Base-by-base conservation (phyloP, 1,139 yeast genomes). In the Yamadazyma jaroonii region DNA sequence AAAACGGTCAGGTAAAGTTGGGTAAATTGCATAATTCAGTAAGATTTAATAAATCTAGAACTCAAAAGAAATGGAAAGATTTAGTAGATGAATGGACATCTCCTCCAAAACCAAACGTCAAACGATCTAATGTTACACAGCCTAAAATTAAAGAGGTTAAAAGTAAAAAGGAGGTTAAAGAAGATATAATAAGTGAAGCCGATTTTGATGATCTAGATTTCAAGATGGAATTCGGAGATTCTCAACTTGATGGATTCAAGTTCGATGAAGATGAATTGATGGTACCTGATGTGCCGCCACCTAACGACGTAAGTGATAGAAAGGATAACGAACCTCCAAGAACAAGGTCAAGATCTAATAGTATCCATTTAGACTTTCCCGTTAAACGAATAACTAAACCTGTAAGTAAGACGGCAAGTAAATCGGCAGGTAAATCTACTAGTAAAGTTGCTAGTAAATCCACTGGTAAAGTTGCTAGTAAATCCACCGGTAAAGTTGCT, bases 21-120 rank as follows among this genome's bases (percentile, higher is more conserved):
- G 36, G 57, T 37, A 54, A 55, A 31, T 52, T 69, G 39, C 52
- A 52, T 31, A 57, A 54, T 39, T 64, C 72, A 9, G 59, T 67
- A 15, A 47, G 72, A 29, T 62, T 67, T 32, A 66, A 61, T 48
- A 67, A 64, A 44, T 58, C 71, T 22, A 43, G 74, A 37, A 67
- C 67, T 42, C 59, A 53, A 4, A 50, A 41, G 4, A 58, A 56
- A 40, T 49, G 51, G 50, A 27, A 37, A 22, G 42, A 41, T 17
- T 20, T 40, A 34, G 40, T 46, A 7, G 29, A 39, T 7, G 39
- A 44, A 32, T 42, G 46, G 49, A 41, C 38, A 14, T 34, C 10
- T 4, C 8, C 8, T 9, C 9, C 4, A 15, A 5, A 4, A 13
- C 4, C 15, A 17, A 25, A 6, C 11, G 14, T 11, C n/a, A n/a